A percentile compares a stretch with the other conserved stretches of the same genome.
Evolutionary conservation across 2,329 filamentous ascomycete genomes (phyloP).

Genomic region (Epichloe coenophiala): DNA sequence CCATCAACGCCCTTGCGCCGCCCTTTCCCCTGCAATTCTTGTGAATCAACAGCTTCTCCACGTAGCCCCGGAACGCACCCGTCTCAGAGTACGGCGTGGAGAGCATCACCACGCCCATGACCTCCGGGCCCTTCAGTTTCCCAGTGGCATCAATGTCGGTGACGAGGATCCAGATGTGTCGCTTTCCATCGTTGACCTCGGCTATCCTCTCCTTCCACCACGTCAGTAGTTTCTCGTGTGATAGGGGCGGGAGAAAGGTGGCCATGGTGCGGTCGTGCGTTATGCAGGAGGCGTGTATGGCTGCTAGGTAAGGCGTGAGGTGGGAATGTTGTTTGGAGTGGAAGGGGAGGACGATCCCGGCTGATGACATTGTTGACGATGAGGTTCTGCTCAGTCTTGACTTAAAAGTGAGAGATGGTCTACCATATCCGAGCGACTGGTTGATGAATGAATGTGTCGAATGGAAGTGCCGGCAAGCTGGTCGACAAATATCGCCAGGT

Average conservation of each 20-base stretch:
- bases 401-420: no score
- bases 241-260: constrained; percentile 46
- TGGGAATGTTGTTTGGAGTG: constrained; percentile 31
- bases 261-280: constrained; percentile 41
- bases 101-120: constrained; percentile 45
- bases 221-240: constrained; percentile 37
- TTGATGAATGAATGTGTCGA: no score
- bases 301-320: constrained; percentile 42
- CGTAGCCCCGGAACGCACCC: constrained; percentile 36
- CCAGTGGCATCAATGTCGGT: constrained; percentile 18
- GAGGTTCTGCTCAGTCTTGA: neutral
- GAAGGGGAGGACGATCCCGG: constrained; percentile 29
- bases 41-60: constrained; percentile 46
- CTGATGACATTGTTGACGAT: constrained; percentile 14
- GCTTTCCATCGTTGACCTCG: constrained; percentile 29
- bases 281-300: constrained; percentile 46
- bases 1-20: constrained; percentile 37
- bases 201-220: constrained; percentile 43
- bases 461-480: neutral
- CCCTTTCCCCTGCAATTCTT: constrained; percentile 36
- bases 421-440: no score
- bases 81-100: constrained; percentile 39
- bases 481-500: neutral
- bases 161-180: constrained; percentile 41
- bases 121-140: constrained; percentile 27